Evolutionary conservation across 306 rosid genomes (phyloP).

Genomic region (Alnus glutinosa): DNA sequence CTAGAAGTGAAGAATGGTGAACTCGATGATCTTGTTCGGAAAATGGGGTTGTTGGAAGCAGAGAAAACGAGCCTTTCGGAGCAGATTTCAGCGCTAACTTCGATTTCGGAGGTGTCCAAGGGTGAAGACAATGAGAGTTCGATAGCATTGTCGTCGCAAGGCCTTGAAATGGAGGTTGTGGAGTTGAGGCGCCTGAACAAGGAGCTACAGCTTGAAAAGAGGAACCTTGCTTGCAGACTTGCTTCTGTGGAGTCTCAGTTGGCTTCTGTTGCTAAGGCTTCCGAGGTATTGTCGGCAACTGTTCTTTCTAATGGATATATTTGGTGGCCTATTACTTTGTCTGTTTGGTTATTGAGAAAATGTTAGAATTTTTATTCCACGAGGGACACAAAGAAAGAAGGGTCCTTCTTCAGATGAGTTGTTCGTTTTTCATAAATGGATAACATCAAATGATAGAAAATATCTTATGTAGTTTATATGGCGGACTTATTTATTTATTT

Average conservation of each 20-base stretch:
- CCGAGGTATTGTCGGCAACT: conserved; percentile 52
- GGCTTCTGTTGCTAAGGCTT: conserved; percentile 54
- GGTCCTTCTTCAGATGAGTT: not conserved
- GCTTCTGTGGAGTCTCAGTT: conserved; percentile 65
- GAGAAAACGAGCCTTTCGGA: conserved; percentile 56
- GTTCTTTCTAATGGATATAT: not conserved
- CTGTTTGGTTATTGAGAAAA: not conserved
- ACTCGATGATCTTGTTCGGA: conserved; percentile 54
- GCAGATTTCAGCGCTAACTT: conserved; percentile 43
- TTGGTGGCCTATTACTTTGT: not conserved
- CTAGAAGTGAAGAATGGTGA: conserved; percentile 47
- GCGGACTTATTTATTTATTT: not conserved
- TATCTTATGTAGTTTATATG: not conserved
- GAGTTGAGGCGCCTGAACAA: conserved; percentile 85
- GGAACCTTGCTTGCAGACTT: conserved; percentile 74
- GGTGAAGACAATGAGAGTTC: conserved; percentile 35
- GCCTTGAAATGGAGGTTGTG: conserved; percentile 79
- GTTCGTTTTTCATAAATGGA: not conserved
- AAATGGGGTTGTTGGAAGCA: conserved; percentile 55
- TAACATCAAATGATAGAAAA: no score
- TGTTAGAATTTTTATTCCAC: not conserved
- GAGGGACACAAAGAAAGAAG: not conserved
- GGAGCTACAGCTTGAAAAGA: conserved; percentile 92
- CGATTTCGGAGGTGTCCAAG: conserved; percentile 40
- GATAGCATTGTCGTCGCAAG: conserved; percentile 20